Percentiles rank a stretch among this genome's conserved stretches.
These are phyloP conservation scores for Fraxinus sp. DNA, from an alignment of 305 asterid genomes.

Conservation along the genomic window DNA sequence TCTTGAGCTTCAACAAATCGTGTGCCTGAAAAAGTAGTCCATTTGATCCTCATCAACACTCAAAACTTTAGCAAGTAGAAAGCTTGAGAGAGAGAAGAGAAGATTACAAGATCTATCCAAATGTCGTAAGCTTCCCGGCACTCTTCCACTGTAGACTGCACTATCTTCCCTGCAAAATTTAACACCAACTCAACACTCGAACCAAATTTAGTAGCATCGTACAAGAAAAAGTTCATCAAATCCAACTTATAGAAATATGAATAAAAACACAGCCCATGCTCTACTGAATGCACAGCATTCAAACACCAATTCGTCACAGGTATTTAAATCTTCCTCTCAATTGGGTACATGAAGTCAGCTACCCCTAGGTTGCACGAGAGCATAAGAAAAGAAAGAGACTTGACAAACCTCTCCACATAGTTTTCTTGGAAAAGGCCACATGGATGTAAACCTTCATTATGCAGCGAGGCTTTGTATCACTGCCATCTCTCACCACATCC, in stretches of 20 bases:
- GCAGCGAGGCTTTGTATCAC: constrained; percentile 56
- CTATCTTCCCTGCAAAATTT: constrained; percentile 83
- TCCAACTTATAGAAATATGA: not conserved
- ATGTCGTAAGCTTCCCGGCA: constrained; percentile 75
- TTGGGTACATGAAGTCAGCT: constrained; percentile 18
- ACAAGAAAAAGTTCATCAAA: constrained; percentile 1
- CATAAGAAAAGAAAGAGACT: constrained; percentile 18
- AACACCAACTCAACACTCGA: constrained; percentile 23
- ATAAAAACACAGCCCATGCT: not conserved
- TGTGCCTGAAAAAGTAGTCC: constrained; percentile 71
- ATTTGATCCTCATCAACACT: constrained; percentile 10
- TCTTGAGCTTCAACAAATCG: constrained; percentile 69
- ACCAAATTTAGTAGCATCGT: constrained; percentile 13
- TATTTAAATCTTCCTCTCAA: not conserved
- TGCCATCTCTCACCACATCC: constrained; percentile 63
- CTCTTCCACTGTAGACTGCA: constrained; percentile 90
- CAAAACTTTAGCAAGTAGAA: constrained; percentile 20
- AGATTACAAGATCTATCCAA: constrained; percentile 75
- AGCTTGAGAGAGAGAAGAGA: constrained; percentile 21
- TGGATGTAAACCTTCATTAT: constrained; percentile 62
- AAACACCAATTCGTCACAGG: constrained; percentile 5
- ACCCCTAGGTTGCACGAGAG: not conserved
- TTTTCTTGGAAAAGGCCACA: constrained; percentile 81
- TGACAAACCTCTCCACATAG: constrained; percentile 85
- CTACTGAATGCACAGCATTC: not conserved